Evolutionary conservation across 345 rosid genomes (phyloP).

Genomic region (Balakata baccata): DNA sequence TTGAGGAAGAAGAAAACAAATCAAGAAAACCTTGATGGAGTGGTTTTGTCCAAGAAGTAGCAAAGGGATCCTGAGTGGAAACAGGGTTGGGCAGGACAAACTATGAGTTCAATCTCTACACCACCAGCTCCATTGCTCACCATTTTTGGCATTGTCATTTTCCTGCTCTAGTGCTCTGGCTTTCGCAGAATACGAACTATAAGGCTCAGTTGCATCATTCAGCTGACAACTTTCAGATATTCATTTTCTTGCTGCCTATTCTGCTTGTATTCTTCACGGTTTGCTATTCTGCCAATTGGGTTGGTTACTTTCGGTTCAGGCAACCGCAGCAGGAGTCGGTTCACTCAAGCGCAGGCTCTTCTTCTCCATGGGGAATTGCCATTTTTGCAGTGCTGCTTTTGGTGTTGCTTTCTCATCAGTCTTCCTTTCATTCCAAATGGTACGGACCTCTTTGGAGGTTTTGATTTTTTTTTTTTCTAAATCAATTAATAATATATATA

Average conservation of each 20-base stretch:
- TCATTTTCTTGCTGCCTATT: constrained; percentile 37
- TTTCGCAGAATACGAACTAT: constrained; percentile 28
- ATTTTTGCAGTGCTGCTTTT: constrained; percentile 36
- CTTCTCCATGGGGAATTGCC: constrained; percentile 44
- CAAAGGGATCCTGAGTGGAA: constrained; percentile 55
- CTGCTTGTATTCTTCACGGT: constrained; percentile 34
- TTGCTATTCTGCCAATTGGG: constrained; percentile 22
- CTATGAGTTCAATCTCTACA: constrained; percentile 33
- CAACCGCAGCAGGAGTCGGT: neutral
- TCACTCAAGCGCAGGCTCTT: constrained; percentile 15
- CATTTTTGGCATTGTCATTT: constrained; percentile 45
- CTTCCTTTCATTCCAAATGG: constrained; percentile 54
- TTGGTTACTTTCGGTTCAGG: constrained; percentile 16
- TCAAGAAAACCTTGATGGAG: constrained; percentile 31
- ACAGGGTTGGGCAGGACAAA: constrained; percentile 46
- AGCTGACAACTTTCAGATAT: constrained; percentile 36
- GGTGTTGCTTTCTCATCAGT: constrained; percentile 45
- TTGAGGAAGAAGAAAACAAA: neutral
- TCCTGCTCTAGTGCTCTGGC: constrained; percentile 53
- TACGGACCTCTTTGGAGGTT: constrained; percentile 36
- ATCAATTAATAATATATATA: too few species aligned
- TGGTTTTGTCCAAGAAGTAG: constrained; percentile 36
- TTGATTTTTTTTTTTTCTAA: neutral
- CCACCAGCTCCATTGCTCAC: constrained; percentile 46
- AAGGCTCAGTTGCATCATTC: constrained; percentile 35